Evolutionary conservation across 1,284 basidiomycete species (phyloP).

Genomic region (Sanguinoderma infundibulare): DNA sequence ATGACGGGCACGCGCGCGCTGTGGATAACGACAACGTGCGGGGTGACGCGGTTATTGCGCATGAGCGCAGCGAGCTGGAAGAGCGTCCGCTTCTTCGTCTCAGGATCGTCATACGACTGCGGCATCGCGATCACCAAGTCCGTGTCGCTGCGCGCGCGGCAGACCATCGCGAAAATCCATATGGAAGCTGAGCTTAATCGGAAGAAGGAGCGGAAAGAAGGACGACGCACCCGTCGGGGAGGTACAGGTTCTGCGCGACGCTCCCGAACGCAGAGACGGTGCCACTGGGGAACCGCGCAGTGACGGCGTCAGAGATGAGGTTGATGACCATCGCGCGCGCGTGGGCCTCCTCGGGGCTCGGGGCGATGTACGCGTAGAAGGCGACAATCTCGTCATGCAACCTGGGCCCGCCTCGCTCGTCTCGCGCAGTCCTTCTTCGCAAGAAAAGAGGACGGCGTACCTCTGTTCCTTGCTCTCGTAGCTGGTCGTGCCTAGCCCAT

Average conservation of each 20-base stretch:
- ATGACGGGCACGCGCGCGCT: slow-evolving; percentile 64
- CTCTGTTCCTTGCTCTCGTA: slow-evolving; percentile 41
- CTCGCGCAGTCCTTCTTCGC: background rate
- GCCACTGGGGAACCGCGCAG: slow-evolving; percentile 25
- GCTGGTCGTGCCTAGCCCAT: slow-evolving; percentile 27
- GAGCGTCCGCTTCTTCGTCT: slow-evolving; percentile 29
- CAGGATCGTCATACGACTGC: slow-evolving; percentile 20
- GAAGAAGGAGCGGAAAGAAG: background rate
- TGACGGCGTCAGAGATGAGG: slow-evolving; percentile 28
- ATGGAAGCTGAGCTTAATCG: too few relatives aligned
- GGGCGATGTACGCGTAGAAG: slow-evolving; percentile 32
- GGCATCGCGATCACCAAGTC: slow-evolving; percentile 38
- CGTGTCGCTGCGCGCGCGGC: slow-evolving; percentile 35
- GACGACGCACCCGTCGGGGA: slow-evolving; percentile 34
- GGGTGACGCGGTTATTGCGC: slow-evolving; percentile 32
- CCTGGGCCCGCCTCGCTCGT: slow-evolving; percentile 39
- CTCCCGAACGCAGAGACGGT: slow-evolving; percentile 36
- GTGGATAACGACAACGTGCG: slow-evolving; percentile 52
- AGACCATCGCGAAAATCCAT: background rate
- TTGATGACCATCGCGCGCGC: slow-evolving; percentile 31
- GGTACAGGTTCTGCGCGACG: slow-evolving; percentile 33
- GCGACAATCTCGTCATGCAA: slow-evolving; percentile 63
- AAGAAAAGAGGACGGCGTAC: slow-evolving; percentile 23
- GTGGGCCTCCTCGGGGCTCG: slow-evolving; percentile 31
- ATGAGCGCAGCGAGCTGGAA: slow-evolving; percentile 34